Evolutionary conservation across 768 basidiomycete genomes (phyloP).

Genomic region (Pisolithus microcarpus): DNA sequence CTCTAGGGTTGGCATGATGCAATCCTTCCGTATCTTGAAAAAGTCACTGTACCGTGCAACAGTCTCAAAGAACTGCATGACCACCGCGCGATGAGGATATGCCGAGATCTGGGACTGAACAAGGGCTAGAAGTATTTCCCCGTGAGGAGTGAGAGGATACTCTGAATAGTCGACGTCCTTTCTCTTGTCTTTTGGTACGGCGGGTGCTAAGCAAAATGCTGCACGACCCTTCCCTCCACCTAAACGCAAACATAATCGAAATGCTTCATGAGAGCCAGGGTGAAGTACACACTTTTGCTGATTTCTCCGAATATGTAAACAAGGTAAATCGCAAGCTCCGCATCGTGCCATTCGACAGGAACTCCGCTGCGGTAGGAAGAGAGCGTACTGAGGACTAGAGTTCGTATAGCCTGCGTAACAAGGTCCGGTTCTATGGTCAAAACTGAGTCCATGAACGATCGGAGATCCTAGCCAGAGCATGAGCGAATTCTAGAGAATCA

Average conservation of each 20-base stretch:
- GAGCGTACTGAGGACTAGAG: conserved; percentile 68
- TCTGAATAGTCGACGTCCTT: conserved; percentile 65
- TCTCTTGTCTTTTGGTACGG: conserved; percentile 59
- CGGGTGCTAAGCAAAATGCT: conserved; percentile 77
- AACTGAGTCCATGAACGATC: conserved; percentile 81
- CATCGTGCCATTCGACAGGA: conserved; percentile 81
- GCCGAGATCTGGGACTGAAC: conserved; percentile 75
- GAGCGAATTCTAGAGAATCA: conserved; percentile 6
- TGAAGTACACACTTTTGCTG: conserved; percentile 60
- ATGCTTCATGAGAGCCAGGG: neutral
- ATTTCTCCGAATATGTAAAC: conserved; percentile 93
- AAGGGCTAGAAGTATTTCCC: conserved; percentile 81
- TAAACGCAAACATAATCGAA: conserved; percentile 21
- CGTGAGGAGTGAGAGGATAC: conserved; percentile 82
- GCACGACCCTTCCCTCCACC: conserved; percentile 74
- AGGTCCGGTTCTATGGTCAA: conserved; percentile 80
- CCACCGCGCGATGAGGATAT: conserved; percentile 79
- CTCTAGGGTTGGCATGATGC: conserved; percentile 79
- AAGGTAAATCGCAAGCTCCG: conserved; percentile 88
- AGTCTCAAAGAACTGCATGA: conserved; percentile 90
- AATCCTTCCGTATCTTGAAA: conserved; percentile 89
- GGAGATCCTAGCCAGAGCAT: conserved; percentile 57
- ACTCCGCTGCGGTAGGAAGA: conserved; percentile 55
- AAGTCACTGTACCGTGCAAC: conserved; percentile 91
- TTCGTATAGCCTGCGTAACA: conserved; percentile 70